Conservation (phyloP, 305 asterid species). For the Fraxinus dipetala region DNA sequence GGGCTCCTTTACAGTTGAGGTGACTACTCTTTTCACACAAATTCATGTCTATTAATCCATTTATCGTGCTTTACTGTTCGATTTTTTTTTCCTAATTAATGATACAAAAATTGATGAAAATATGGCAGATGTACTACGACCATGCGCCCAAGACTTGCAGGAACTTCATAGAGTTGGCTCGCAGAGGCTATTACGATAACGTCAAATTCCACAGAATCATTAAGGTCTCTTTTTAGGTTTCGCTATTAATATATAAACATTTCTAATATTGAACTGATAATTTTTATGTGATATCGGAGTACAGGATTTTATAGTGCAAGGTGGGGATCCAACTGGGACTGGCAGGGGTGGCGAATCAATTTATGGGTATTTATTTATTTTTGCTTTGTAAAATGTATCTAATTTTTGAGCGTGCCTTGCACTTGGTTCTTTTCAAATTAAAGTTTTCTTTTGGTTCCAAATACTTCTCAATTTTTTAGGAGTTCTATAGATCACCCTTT, state of each 20-base stretch:
- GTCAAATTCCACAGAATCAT: conserved; percentile 95
- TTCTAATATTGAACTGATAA: neutral
- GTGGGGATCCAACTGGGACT: conserved; percentile 98
- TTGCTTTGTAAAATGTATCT: neutral
- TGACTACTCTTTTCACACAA: neutral
- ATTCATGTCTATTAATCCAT: neutral
- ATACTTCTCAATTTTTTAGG: neutral
- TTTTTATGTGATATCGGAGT: conserved; percentile 15
- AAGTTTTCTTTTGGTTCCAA: neutral
- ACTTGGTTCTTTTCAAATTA: neutral
- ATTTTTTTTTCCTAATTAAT: neutral
- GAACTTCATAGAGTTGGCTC: conserved; percentile 85
- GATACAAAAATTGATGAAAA: neutral
- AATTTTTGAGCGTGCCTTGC: neutral
- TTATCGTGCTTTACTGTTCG: neutral
- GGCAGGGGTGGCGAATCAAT: conserved; percentile 97
- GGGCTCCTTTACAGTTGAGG: conserved; percentile 86
- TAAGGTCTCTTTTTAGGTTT: conserved; percentile 39
- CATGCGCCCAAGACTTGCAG: conserved; percentile 94
- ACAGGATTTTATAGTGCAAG: conserved; percentile 90
- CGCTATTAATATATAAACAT: neutral
- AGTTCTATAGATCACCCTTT: neutral
- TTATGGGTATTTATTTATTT: conserved; percentile 50
- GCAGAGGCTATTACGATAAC: conserved; percentile 79
- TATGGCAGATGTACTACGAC: conserved; percentile 69